Conservation (phyloP, 805 yeast species). For the Pichia paraexigua region DNA sequence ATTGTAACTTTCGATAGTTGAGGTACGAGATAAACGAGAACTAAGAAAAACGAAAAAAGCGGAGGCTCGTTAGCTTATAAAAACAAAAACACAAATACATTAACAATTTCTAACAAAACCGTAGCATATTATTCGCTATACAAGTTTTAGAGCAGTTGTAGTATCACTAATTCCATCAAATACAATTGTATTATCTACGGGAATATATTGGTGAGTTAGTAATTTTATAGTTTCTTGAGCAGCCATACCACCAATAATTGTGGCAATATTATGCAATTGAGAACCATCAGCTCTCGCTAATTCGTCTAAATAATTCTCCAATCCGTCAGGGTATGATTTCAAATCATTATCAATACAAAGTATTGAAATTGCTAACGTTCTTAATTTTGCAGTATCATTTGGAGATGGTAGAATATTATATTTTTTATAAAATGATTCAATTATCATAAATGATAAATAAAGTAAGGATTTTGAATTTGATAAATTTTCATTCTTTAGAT, state of each 20-base stretch:
- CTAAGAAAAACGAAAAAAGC: too few species aligned
- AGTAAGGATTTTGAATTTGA: constrained; percentile 14
- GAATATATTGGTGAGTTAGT: constrained; percentile 72
- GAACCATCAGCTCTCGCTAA: constrained; percentile 33
- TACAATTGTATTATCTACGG: constrained; percentile 60
- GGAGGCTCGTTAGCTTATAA: not conserved
- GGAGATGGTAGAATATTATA: constrained; percentile 12
- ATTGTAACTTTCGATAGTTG: too few species aligned
- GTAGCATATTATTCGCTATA: too few species aligned
- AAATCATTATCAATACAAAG: constrained; percentile 13
- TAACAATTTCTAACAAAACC: too few species aligned
- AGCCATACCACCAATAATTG: constrained; percentile 77
- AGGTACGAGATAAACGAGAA: not conserved
- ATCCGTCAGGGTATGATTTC: constrained; percentile 27
- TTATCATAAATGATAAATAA: constrained; percentile 38
- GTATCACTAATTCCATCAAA: constrained; percentile 64
- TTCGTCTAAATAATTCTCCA: constrained; percentile 34
- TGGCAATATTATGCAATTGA: constrained; percentile 49
- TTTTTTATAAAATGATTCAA: constrained; percentile 21
- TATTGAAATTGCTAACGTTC: constrained; percentile 21
- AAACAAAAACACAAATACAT: too few species aligned
- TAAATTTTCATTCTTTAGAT: not conserved
- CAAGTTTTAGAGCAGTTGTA: constrained; percentile 19
- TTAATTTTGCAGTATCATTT: constrained; percentile 17
- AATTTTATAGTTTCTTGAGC: constrained; percentile 78